Percentiles rank a stretch among this genome's conserved stretches.
These are phyloP conservation scores for Pyrenopolyporus hunteri DNA, from an alignment of 495 filamentous ascomycete genomes.

Conservation along the genomic window DNA sequence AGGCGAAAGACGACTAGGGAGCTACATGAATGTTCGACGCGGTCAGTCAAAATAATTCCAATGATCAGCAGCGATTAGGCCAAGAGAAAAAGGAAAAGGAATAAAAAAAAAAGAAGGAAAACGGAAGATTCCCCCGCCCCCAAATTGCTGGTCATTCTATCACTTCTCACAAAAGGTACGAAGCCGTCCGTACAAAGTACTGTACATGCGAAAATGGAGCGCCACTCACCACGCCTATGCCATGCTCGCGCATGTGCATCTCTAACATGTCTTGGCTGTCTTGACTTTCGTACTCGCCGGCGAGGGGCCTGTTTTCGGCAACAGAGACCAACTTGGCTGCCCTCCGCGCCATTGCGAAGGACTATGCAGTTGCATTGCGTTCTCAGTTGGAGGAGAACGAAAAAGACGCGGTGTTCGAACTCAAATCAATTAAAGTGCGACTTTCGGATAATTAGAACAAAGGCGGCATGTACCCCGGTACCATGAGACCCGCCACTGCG, in stretches of 20 bases:
- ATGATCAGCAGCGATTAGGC: neutral
- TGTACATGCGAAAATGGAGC: neutral
- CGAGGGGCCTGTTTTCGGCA: constrained; percentile 22
- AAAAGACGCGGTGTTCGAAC: neutral
- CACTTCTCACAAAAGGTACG: constrained; percentile 6
- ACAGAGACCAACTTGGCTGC: constrained; percentile 10
- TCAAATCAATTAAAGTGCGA: constrained; percentile 20
- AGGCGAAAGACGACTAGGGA: too few species aligned
- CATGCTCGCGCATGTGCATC: constrained; percentile 27
- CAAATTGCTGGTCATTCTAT: constrained; percentile 16
- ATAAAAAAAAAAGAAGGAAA: neutral
- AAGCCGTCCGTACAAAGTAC: too few species aligned
- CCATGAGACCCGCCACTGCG: constrained; percentile 5
- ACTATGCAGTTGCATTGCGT: constrained; percentile 21
- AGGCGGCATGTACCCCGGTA: constrained; percentile 7
- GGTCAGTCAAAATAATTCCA: too few species aligned
- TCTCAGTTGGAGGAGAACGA: neutral
- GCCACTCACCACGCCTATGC: constrained; percentile 41
- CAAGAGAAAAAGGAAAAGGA: neutral
- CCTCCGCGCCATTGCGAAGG: constrained; percentile 22
- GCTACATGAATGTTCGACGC: too few species aligned
- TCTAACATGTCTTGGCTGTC: constrained; percentile 38
- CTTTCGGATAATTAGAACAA: constrained; percentile 16
- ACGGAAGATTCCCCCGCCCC: neutral
- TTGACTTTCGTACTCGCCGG: constrained; percentile 36